Percentiles rank a stretch among this genome's conserved stretches.
phyloP scores from a whole-genome alignment of 805 yeast genomes.

The Brettanomyces sp. region DNA sequence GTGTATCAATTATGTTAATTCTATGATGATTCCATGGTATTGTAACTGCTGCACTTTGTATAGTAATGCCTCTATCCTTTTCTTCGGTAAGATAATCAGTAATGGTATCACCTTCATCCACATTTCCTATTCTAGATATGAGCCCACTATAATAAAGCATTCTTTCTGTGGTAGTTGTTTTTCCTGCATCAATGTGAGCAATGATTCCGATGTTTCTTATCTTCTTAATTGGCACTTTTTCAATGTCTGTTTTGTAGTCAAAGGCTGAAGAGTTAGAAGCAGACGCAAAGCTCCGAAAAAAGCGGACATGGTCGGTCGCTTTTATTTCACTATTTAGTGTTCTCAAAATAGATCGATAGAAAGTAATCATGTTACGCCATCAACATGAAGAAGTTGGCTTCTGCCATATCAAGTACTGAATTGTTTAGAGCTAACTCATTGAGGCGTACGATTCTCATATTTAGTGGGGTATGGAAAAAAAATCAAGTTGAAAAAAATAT shows the following conservation, averaged over 20 bases:
- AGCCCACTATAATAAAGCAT: conserved; percentile 87
- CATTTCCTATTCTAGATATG: conserved; percentile 77
- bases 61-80: conserved; percentile 87
- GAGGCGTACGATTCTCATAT: too few species aligned
- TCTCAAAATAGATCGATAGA: too few species aligned
- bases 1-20: conserved; percentile 89
- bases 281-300: neutral
- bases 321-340: too few species aligned
- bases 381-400: too few species aligned
- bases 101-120: conserved; percentile 93
- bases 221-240: conserved; percentile 20
- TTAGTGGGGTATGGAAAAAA: too few species aligned
- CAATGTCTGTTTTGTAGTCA: conserved; percentile 11
- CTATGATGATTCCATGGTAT: conserved; percentile 68
- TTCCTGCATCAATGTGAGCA: conserved; percentile 99
- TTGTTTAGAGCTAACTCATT: too few species aligned
- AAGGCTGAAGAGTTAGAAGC: neutral
- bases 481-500: too few species aligned
- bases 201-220: conserved; percentile 89
- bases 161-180: conserved; percentile 94
- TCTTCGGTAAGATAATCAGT: conserved; percentile 90
- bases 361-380: too few species aligned
- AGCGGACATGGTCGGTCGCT: too few species aligned
- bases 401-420: too few species aligned
- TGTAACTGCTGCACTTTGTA: conserved; percentile 92